phyloP scores from a whole-genome alignment of 129 eudicot species.

The Lactuca sativa region DNA sequence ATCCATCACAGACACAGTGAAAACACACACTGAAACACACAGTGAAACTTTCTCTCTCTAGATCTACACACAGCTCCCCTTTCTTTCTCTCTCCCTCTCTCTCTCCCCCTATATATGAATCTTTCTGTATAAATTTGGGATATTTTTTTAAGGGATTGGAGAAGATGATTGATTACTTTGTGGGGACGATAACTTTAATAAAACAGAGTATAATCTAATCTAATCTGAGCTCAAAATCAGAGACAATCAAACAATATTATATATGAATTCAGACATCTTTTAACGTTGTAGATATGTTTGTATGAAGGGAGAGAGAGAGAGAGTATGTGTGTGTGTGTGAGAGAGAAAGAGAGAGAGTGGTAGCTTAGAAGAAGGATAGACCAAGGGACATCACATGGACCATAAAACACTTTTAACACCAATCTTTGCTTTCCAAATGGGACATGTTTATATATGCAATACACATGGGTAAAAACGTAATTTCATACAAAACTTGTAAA shows the following conservation, averaged over 20 bases:
- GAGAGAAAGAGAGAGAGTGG: constrained; percentile 4
- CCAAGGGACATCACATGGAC: constrained; percentile 30
- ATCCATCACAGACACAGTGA: constrained; percentile 40
- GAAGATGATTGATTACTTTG: constrained; percentile 30
- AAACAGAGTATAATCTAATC: constrained; percentile 24
- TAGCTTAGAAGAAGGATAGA: constrained; percentile 7
- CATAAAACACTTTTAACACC: constrained; percentile 28
- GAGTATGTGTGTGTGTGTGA: background rate
- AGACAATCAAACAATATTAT: constrained; percentile 35
- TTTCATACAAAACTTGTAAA: background rate
- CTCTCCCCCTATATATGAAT: background rate
- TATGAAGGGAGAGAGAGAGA: background rate
- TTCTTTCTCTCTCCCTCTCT: constrained; percentile 13
- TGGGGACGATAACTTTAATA: constrained; percentile 24
- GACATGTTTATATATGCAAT: constrained; percentile 1
- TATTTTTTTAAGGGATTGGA: constrained; percentile 14
- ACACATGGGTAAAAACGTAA: background rate
- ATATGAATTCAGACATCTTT: constrained; percentile 26
- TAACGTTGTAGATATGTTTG: constrained; percentile 42
- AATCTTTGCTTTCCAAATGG: constrained; percentile 19
- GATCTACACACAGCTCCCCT: constrained; percentile 10
- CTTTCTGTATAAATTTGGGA: constrained; percentile 18
- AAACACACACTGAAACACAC: constrained; percentile 11
- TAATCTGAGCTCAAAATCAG: constrained; percentile 32
- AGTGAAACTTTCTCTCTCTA: constrained; percentile 18